Evolutionary conservation across 1,284 basidiomycete species (phyloP), one percentile per base, ranked within the genome.

Genomic region (Boletus semigastroideus): DNA sequence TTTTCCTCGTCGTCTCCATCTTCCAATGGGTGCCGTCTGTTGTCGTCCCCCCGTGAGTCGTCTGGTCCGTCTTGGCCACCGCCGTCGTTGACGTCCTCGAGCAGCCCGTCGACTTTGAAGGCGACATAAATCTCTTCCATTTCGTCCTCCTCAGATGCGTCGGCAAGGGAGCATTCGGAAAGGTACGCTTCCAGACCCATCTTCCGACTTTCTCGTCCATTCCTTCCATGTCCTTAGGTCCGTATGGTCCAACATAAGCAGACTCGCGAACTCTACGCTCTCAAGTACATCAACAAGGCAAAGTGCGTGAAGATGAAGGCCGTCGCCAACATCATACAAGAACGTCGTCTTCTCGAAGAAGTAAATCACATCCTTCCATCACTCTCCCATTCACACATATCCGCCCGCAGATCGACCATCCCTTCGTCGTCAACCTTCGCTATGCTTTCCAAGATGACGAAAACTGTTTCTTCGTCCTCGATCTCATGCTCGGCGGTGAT

Each of bases 371-470:
- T n/a, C 42, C 39, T 16, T 33, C 16, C 34, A 19, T 40, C 33
- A 5, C 27, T 14, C 14, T 33, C 19, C 5, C 46, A 16, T 5
- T 48, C 42, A 34, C 43, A 16, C 40, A 45, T 11, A 33, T 51
- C 42, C 48, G 34, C 47, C 37, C 31, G 34, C 19, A 97, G 92
- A 90, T 98, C 63, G 95, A 99, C 73, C 94, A 96, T 62, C 92
- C 95, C 0, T 98, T 92, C 67, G 87, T 98, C 49, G 96, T 98
- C 70, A 98, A 98, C 71, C 67, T 99, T 68, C 86, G 96, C 45
- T 98, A 98, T 70, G 96, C 96, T 16, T 99, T 99, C 70, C 96
- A 99, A 70, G 96, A 99, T 68, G 96, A 98, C 66, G 96, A 98
- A 69, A 98, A 99, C 70, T 94, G 96, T 64, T 99, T 99, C 79